A percentile compares a stretch with the other conserved stretches of the same genome.
These are phyloP conservation scores for Cryptosporidium sp. DNA, from an alignment of 169 alveolate species.

Conservation along the genomic window DNA sequence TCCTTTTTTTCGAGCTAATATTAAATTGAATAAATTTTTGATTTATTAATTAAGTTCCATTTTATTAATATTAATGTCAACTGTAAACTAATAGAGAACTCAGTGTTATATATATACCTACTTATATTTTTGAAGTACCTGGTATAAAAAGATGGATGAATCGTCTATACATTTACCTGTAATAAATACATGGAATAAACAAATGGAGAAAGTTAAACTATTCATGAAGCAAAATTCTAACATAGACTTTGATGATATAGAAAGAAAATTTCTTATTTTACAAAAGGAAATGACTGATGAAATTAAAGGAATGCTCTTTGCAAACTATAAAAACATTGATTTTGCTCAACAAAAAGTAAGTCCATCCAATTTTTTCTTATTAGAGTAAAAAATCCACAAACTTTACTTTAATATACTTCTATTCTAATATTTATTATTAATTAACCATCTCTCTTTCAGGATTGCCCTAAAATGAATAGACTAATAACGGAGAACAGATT, in stretches of 20 bases:
- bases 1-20: conserved; percentile 8
- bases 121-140: background rate
- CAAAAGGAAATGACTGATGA: conserved; percentile 60
- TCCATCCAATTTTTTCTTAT: background rate
- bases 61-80: background rate
- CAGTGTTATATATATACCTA: background rate
- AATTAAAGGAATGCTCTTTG: conserved; percentile 44
- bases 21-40: background rate
- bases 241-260: conserved; percentile 13
- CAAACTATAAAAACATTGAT: conserved; percentile 36
- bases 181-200: conserved; percentile 66
- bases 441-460: conserved; percentile 6
- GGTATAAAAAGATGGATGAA: conserved; percentile 25
- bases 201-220: conserved; percentile 50
- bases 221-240: conserved; percentile 13
- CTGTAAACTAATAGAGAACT: background rate
- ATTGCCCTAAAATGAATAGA: conserved; percentile 51
- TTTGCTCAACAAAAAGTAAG: conserved; percentile 8
- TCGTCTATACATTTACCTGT: conserved; percentile 48
- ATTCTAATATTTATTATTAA: background rate
- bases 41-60: too few relatives aligned
- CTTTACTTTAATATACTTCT: background rate
- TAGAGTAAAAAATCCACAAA: too few relatives aligned
- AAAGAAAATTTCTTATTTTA: conserved; percentile 10
- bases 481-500: conserved; percentile 27